These are phyloP conservation scores for Hyaloscypha variabilis DNA, from an alignment of 495 filamentous ascomycete genomes.

Conservation along the genomic window DNA sequence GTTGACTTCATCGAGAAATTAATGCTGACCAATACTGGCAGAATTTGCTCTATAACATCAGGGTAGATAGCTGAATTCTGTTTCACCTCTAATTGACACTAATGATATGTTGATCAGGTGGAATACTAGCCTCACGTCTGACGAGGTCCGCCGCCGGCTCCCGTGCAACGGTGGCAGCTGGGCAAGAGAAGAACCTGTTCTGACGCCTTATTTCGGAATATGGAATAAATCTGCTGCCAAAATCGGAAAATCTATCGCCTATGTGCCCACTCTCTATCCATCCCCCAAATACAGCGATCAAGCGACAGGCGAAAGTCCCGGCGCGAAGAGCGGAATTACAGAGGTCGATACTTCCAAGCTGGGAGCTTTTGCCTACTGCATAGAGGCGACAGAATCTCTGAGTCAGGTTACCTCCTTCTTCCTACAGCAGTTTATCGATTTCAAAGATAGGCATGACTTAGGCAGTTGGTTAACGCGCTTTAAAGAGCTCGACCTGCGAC, in stretches of 20 bases:
- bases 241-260: slow-evolving; percentile 40
- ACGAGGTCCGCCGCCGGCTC: slow-evolving; percentile 42
- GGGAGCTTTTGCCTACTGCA: slow-evolving; percentile 45
- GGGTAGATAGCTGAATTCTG: slow-evolving; percentile 6
- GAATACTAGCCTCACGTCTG: slow-evolving; percentile 43
- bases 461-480: slow-evolving; percentile 45
- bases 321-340: slow-evolving; percentile 16
- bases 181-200: slow-evolving; percentile 35
- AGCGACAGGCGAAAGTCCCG: slow-evolving; percentile 6
- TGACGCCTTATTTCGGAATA: slow-evolving; percentile 45
- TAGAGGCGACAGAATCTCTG: slow-evolving; percentile 45
- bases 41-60: slow-evolving; percentile 8
- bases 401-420: slow-evolving; percentile 43
- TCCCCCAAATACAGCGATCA: slow-evolving; percentile 8
- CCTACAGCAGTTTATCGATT: slow-evolving; percentile 41
- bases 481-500: slow-evolving; percentile 46
- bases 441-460: slow-evolving; percentile 36
- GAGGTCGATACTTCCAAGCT: slow-evolving; percentile 39
- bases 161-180: slow-evolving; percentile 42
- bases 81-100: no score
- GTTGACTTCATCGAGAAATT: slow-evolving; percentile 22
- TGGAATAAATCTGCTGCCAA: slow-evolving; percentile 39
- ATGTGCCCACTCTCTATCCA: slow-evolving; percentile 26
- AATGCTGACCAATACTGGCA: slow-evolving; percentile 18
- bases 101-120: slow-evolving; percentile 32